Evolutionary conservation across 1,284 basidiomycete species (phyloP).

Genomic region (Polyporus tsugae): DNA sequence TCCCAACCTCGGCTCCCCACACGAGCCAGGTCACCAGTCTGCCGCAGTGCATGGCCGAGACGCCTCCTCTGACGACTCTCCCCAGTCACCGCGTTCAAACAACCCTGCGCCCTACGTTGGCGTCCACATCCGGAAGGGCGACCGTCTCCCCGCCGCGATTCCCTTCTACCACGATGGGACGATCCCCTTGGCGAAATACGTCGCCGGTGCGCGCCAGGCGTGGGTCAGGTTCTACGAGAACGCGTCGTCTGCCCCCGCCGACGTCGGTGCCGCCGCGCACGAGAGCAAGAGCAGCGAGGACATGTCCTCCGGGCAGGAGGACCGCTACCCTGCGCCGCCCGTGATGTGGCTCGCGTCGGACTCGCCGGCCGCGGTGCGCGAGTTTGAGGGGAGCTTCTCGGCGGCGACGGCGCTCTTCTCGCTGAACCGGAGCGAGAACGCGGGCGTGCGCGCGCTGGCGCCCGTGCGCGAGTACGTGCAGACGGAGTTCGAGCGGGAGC

Average conservation of each 20-base stretch:
- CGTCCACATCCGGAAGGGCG: constrained; percentile 69
- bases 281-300: constrained; percentile 1
- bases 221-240: constrained; percentile 52
- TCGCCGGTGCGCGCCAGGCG: constrained; percentile 50
- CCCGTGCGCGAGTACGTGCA: constrained; percentile 65
- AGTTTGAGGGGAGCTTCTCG: constrained; percentile 52
- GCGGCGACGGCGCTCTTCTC: constrained; percentile 52
- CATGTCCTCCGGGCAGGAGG: constrained; percentile 22
- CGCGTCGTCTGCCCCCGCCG: constrained; percentile 15
- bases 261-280: constrained; percentile 4
- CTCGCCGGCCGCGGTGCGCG: constrained; percentile 52
- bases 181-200: constrained; percentile 59
- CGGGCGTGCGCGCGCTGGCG: constrained; percentile 56
- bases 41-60: constrained; percentile 18
- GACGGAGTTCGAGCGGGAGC: constrained; percentile 53
- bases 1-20: not conserved
- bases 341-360: constrained; percentile 69
- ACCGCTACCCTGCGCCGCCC: constrained; percentile 40
- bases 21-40: not conserved
- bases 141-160: constrained; percentile 56
- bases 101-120: constrained; percentile 52
- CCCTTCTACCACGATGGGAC: constrained; percentile 50
- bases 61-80: constrained; percentile 22
- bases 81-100: constrained; percentile 9
- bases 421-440: constrained; percentile 50